A percentile compares a stretch with the other conserved stretches of the same genome.
phyloP scores from a whole-genome alignment of 2,329 filamentous ascomycete species.

The Ascosphaera pollenicola region DNA sequence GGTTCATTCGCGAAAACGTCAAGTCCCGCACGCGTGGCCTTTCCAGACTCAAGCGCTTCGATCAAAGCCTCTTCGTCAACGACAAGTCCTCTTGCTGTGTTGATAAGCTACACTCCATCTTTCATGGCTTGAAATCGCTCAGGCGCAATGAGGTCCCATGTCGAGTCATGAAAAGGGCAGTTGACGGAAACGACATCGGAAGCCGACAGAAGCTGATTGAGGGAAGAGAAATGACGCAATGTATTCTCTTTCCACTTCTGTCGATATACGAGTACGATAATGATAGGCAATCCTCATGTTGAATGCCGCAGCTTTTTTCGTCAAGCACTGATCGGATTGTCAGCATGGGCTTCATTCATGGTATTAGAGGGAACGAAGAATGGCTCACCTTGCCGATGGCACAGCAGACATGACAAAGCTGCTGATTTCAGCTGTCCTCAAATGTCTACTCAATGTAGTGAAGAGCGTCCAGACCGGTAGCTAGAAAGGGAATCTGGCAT shows the following conservation, averaged over 20 bases:
- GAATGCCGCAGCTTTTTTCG: slow-evolving; percentile 19
- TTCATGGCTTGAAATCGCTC: slow-evolving; percentile 26
- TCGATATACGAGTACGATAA: slow-evolving; percentile 18
- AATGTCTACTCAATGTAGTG: no score
- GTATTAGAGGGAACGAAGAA: no score
- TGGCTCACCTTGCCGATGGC: no score
- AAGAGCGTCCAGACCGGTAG: no score
- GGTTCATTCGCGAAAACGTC: slow-evolving; percentile 28
- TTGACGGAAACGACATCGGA: slow-evolving; percentile 26
- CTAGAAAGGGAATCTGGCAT: no score
- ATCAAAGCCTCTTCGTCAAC: slow-evolving; percentile 28
- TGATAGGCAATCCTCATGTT: slow-evolving; percentile 24
- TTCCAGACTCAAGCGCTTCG: slow-evolving; percentile 24
- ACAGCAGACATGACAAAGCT: no score
- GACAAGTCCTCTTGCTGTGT: slow-evolving; percentile 29
- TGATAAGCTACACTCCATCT: slow-evolving; percentile 25
- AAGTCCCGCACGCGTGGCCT: slow-evolving; percentile 25
- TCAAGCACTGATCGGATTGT: no score
- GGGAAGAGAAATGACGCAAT: slow-evolving; percentile 14
- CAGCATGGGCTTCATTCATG: no score
- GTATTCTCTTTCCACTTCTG: slow-evolving; percentile 15
- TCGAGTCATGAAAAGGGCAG: slow-evolving; percentile 24
- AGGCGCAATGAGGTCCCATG: slow-evolving; percentile 18
- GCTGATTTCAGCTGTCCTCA: no score
- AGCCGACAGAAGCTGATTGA: slow-evolving; percentile 19